These are phyloP conservation scores for Dioscorea cayenensis DNA, from an alignment of 116 monocot species.

Conservation along the genomic window DNA sequence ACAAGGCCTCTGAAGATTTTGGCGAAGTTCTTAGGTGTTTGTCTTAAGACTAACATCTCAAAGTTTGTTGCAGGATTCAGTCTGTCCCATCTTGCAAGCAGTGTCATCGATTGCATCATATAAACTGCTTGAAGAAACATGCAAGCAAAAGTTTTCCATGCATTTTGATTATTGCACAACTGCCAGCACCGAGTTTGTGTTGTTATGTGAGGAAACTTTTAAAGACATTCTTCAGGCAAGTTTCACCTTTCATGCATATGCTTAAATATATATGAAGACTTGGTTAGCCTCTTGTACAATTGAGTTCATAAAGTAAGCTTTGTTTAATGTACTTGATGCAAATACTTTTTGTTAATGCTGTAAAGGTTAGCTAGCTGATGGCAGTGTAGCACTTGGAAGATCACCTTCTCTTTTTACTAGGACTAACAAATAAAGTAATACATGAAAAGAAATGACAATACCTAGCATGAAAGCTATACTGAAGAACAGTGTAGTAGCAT, in stretches of 20 bases:
- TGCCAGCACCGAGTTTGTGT: conserved; percentile 61
- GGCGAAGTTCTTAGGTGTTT: conserved; percentile 42
- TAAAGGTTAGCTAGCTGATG: too few species aligned
- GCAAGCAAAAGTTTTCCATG: conserved; percentile 67
- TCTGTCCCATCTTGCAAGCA: conserved; percentile 60
- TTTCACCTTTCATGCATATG: conserved; percentile 6
- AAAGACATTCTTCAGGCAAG: conserved; percentile 78
- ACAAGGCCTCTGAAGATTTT: conserved; percentile 55
- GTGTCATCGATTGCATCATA: conserved; percentile 73
- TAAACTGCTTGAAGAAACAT: conserved; percentile 83
- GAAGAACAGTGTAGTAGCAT: too few species aligned
- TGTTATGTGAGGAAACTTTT: conserved; percentile 65
- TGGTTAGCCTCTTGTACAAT: not conserved
- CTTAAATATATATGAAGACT: not conserved
- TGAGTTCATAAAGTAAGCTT: conserved; percentile 4
- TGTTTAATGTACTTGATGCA: not conserved
- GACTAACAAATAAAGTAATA: too few species aligned
- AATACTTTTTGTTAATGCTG: not conserved
- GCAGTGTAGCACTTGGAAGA: too few species aligned
- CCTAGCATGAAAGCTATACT: too few species aligned
- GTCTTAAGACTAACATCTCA: conserved; percentile 34
- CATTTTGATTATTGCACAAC: conserved; percentile 99
- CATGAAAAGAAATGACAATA: too few species aligned
- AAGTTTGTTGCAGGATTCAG: conserved; percentile 85
- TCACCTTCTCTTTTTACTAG: too few species aligned